These are phyloP conservation scores for Adansonia madagascariensis DNA, from an alignment of 441 rosid genomes.

Conservation along the genomic window DNA sequence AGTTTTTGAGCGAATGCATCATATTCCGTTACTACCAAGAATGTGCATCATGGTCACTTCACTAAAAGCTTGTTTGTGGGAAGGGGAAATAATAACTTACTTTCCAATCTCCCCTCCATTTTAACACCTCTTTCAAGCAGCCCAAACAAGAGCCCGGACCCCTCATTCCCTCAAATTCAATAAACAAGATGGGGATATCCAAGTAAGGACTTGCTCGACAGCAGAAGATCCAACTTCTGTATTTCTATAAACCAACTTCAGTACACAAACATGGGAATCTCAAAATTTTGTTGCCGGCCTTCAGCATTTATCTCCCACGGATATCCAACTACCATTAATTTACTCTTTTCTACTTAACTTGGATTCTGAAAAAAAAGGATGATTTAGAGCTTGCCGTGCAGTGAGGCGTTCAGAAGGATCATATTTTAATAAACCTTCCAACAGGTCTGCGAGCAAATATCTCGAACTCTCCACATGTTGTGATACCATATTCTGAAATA, in stretches of 20 bases:
- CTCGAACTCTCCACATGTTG: conserved; percentile 47
- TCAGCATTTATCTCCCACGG: neutral
- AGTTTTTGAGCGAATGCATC: too few relatives aligned
- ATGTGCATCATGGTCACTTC: too few relatives aligned
- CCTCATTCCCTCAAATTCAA: neutral
- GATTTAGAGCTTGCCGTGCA: conserved; percentile 64
- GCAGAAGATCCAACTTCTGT: neutral
- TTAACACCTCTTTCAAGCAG: neutral
- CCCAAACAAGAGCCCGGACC: neutral
- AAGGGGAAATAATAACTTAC: too few relatives aligned
- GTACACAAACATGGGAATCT: neutral
- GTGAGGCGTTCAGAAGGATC: conserved; percentile 76
- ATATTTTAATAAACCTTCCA: conserved; percentile 59
- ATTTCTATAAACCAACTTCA: neutral
- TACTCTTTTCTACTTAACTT: conserved; percentile 25
- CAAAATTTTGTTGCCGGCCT: conserved; percentile 5
- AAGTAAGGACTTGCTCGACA: neutral
- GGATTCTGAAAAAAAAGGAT: conserved; percentile 61
- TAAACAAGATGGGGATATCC: too few relatives aligned
- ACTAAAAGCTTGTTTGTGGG: too few relatives aligned
- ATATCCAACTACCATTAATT: neutral
- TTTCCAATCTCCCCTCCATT: neutral
- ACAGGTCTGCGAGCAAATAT: conserved; percentile 47
- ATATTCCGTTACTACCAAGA: too few relatives aligned
- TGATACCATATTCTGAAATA: conserved; percentile 58